These are phyloP conservation scores for Zoysia matrella DNA, from an alignment of 202 grass and related monocot genomes.

Conservation along the genomic window DNA sequence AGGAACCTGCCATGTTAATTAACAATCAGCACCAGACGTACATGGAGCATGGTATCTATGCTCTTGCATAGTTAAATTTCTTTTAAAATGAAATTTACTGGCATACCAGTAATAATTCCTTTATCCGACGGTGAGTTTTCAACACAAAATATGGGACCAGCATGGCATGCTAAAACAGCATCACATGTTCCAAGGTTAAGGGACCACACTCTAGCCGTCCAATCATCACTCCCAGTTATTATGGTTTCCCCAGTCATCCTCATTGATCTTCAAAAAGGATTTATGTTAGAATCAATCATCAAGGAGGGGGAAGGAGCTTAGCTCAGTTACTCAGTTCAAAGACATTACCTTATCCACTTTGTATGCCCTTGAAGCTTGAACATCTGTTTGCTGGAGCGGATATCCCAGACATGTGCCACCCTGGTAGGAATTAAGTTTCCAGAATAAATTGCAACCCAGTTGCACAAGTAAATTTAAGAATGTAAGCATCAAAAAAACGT, in stretches of 20 bases:
- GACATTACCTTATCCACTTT: constrained; percentile 95
- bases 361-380: constrained; percentile 96
- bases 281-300: constrained; percentile 26
- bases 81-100: constrained; percentile 32
- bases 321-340: not conserved
- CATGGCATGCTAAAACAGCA: constrained; percentile 93
- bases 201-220: constrained; percentile 99
- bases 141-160: constrained; percentile 89
- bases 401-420: constrained; percentile 96
- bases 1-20: constrained; percentile 72
- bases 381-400: constrained; percentile 88
- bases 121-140: constrained; percentile 96
- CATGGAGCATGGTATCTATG: constrained; percentile 31
- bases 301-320: not conserved
- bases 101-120: constrained; percentile 96
- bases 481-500: constrained; percentile 9
- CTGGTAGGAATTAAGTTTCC: constrained; percentile 53
- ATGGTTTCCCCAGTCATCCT: constrained; percentile 90
- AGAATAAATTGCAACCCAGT: constrained; percentile 36
- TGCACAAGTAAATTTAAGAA: constrained; percentile 29
- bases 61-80: constrained; percentile 4
- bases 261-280: constrained; percentile 72
- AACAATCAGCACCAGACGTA: constrained; percentile 35
- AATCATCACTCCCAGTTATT: constrained; percentile 99
- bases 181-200: constrained; percentile 85